phyloP scores from a whole-genome alignment of 768 basidiomycete species.

The Pleurotus giganteus region DNA sequence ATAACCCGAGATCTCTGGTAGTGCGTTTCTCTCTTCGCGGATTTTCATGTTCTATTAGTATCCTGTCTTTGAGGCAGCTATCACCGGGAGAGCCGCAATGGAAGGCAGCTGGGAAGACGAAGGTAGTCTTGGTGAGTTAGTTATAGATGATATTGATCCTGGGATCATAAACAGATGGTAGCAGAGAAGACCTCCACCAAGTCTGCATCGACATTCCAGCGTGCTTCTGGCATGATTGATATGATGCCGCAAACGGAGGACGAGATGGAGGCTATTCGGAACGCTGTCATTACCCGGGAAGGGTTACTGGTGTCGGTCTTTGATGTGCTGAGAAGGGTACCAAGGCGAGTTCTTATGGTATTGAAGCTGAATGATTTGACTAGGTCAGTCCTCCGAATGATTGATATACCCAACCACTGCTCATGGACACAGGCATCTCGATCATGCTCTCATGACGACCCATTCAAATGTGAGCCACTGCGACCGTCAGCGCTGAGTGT shows the following conservation, averaged over 20 bases:
- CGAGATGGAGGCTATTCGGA: slow-evolving; percentile 80
- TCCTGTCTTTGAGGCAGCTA: slow-evolving; percentile 91
- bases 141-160: neutral
- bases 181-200: neutral
- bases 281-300: slow-evolving; percentile 79
- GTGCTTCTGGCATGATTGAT: slow-evolving; percentile 78
- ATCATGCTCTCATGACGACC: slow-evolving; percentile 69
- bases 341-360: slow-evolving; percentile 80
- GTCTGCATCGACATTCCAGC: slow-evolving; percentile 35
- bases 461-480: slow-evolving; percentile 58
- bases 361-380: slow-evolving; percentile 86
- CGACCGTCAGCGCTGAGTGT: neutral
- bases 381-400: slow-evolving; percentile 39
- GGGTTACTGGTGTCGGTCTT: slow-evolving; percentile 85
- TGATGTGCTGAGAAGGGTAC: slow-evolving; percentile 82
- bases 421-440: neutral
- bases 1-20: neutral
- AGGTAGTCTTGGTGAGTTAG: slow-evolving; percentile 21
- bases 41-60: slow-evolving; percentile 49
- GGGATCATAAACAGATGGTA: neutral
- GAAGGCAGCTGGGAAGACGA: slow-evolving; percentile 57
- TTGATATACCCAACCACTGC: slow-evolving; percentile 3
- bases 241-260: slow-evolving; percentile 67
- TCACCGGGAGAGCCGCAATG: slow-evolving; percentile 80
- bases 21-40: neutral